Evolutionary conservation across 192 early-diverging fungal species (phyloP), one percentile per base, ranked within the genome.

Genomic region (Geranomyces michiganensis): DNA sequence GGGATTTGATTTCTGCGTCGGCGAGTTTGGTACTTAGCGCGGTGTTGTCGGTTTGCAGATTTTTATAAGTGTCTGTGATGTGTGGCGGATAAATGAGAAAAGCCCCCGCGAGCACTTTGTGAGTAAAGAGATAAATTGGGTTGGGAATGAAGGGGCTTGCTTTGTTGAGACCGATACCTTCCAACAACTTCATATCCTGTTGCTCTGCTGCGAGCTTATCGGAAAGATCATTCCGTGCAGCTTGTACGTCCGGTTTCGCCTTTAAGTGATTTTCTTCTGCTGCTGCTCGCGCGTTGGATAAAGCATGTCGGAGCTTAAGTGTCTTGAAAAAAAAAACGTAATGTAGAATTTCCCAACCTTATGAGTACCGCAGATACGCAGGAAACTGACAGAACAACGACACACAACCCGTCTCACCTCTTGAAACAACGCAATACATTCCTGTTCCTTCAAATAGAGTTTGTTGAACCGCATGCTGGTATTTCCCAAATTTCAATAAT

Each of bases 391-490:
- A n/a, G n/a, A n/a, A n/a, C n/a, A n/a, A n/a, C n/a, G n/a, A n/a
- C n/a, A n/a, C n/a, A n/a, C n/a, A n/a, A n/a, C 36, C 36, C 3
- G 9, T 9, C 43, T 1, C 41, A 64, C 62, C 62, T 64, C 62
- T 36, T 64, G 62, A 45, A 64, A 64, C 8, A 64, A 22, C n/a
- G 41, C 43, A 21, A 64, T 29, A 41, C 62, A 64, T 21, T 64
- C 62, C 27, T 64, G 62, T 21, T 64, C 62, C 29, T 64, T 64
- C 32, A 3, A 4, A 45, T 45, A 64, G 17, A 64, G 62, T 45
- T 64, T 41, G 62, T 64, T 64, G 62, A 45, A 64, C 21, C 62
- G 32, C 33, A 43, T 19, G 62, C 62, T 64, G 44, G 17, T n/a
- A n/a, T n/a, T n/a, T n/a, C n/a, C n/a, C n/a, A n/a, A n/a, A n/a